phyloP scores from a whole-genome alignment of 2,329 filamentous ascomycete species.

The Sodiomyces alkalinus region DNA sequence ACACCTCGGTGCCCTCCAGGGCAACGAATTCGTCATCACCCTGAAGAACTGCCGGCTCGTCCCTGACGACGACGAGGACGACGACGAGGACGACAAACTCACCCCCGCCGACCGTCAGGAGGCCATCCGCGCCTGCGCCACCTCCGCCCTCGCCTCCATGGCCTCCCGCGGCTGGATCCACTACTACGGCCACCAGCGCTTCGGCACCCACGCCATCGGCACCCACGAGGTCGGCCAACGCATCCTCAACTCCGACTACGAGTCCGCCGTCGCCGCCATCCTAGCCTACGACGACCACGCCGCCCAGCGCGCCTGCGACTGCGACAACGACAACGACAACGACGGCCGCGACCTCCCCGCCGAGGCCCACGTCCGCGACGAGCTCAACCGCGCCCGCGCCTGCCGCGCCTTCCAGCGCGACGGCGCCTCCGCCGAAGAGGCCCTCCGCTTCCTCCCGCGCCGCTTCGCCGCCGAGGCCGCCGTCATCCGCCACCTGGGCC shows the following conservation, averaged over 20 bases:
- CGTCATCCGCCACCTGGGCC: constrained; percentile 62
- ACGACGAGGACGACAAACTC: constrained; percentile 12
- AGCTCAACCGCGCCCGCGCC: constrained; percentile 62
- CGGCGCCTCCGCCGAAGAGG: constrained; percentile 40
- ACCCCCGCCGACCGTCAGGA: constrained; percentile 9
- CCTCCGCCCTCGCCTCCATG: constrained; percentile 50
- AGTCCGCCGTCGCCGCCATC: constrained; percentile 65
- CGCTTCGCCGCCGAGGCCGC: constrained; percentile 69
- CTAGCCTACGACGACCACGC: constrained; percentile 55
- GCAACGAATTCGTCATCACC: constrained; percentile 89
- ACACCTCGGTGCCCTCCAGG: constrained; percentile 66
- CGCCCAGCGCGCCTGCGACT: constrained; percentile 27
- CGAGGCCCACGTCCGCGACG: constrained; percentile 52
- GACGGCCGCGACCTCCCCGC: constrained; percentile 13
- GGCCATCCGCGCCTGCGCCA: constrained; percentile 22
- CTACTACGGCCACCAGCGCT: constrained; percentile 95
- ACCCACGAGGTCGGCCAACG: constrained; percentile 76
- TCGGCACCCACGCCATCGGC: constrained; percentile 73
- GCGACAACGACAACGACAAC: no score
- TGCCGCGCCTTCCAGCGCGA: constrained; percentile 55
- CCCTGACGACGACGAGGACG: no score
- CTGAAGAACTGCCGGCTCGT: constrained; percentile 67
- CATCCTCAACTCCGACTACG: constrained; percentile 68
- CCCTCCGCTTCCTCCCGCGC: constrained; percentile 54
- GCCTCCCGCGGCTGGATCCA: constrained; percentile 76